Conservation (phyloP, 2,329 filamentous ascomycete genomes). For the Aspergillus candidus region DNA sequence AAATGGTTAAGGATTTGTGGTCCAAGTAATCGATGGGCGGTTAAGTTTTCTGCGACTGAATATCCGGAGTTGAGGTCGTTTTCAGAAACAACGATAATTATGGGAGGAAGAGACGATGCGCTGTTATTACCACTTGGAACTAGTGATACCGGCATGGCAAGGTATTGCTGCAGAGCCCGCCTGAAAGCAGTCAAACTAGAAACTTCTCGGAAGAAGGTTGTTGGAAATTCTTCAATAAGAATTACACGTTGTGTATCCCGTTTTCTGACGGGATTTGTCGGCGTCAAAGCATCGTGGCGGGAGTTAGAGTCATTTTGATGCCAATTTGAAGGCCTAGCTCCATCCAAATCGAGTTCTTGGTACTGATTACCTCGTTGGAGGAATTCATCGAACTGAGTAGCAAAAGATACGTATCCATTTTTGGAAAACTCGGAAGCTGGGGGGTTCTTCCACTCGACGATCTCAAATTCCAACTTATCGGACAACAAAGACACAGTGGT, state of each 20-base stretch:
- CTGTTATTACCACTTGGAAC: constrained; percentile 17
- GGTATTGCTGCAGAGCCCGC: constrained; percentile 65
- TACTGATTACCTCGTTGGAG: constrained; percentile 75
- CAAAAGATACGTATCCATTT: constrained; percentile 62
- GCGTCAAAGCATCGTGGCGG: too few species aligned
- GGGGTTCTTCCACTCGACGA: constrained; percentile 90
- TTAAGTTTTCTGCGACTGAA: constrained; percentile 83
- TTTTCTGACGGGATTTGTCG: too few species aligned
- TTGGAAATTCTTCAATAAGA: constrained; percentile 75
- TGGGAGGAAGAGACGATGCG: constrained; percentile 55
- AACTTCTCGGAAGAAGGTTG: constrained; percentile 63
- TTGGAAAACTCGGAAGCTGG: constrained; percentile 53
- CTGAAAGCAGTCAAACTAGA: constrained; percentile 65
- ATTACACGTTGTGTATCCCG: constrained; percentile 50
- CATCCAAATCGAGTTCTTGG: constrained; percentile 56
- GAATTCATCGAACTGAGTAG: constrained; percentile 87
- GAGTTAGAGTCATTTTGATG: too few species aligned
- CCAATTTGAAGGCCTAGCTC: background rate
- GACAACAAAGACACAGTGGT: constrained; percentile 76
- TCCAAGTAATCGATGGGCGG: constrained; percentile 81
- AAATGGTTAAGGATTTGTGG: constrained; percentile 79
- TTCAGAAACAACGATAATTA: constrained; percentile 89
- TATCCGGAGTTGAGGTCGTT: constrained; percentile 80
- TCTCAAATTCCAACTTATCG: constrained; percentile 65
- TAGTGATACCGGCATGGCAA: constrained; percentile 61